These are phyloP conservation scores for Lagenidium giganteum DNA, from an alignment of 352 stramenopile genomes.

Conservation along the genomic window DNA sequence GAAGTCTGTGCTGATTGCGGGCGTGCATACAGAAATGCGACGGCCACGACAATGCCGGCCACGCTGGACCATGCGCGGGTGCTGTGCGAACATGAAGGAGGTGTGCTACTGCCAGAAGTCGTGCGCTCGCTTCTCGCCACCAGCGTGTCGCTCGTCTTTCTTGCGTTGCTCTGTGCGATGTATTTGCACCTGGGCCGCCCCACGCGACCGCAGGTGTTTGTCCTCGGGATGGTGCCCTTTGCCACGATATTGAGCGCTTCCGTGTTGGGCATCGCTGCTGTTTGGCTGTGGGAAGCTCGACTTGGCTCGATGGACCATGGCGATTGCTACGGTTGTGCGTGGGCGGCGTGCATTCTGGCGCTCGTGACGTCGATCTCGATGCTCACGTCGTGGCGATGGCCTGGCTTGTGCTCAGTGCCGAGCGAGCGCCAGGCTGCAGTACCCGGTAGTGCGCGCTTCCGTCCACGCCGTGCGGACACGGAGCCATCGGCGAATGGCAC, in stretches of 20 bases:
- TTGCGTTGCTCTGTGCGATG: constrained; percentile 38
- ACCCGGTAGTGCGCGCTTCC: too few species aligned
- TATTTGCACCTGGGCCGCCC: constrained; percentile 68
- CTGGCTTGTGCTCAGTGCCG: constrained; percentile 68
- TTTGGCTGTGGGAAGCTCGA: constrained; percentile 56
- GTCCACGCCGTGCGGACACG: too few species aligned
- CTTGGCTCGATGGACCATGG: constrained; percentile 58
- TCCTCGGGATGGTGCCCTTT: constrained; percentile 46
- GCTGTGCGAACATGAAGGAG: constrained; percentile 28
- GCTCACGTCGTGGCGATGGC: constrained; percentile 73
- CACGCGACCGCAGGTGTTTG: constrained; percentile 52
- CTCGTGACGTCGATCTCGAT: constrained; percentile 66
- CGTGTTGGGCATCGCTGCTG: constrained; percentile 31
- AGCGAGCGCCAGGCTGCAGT: too few species aligned
- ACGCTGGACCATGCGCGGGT: constrained; percentile 13
- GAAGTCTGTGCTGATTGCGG: constrained; percentile 9
- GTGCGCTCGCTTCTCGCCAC: constrained; percentile 41
- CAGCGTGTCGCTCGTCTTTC: constrained; percentile 32
- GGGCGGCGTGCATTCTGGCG: constrained; percentile 66
- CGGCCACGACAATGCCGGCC: constrained; percentile 11
- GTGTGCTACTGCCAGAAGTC: constrained; percentile 21
- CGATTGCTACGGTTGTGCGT: constrained; percentile 62
- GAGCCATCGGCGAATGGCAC: too few species aligned
- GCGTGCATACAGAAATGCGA: constrained; percentile 5
- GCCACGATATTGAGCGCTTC: constrained; percentile 42